These are phyloP conservation scores for Penicillium nordicum DNA, from an alignment of 2,329 filamentous ascomycete species.

Conservation along the genomic window DNA sequence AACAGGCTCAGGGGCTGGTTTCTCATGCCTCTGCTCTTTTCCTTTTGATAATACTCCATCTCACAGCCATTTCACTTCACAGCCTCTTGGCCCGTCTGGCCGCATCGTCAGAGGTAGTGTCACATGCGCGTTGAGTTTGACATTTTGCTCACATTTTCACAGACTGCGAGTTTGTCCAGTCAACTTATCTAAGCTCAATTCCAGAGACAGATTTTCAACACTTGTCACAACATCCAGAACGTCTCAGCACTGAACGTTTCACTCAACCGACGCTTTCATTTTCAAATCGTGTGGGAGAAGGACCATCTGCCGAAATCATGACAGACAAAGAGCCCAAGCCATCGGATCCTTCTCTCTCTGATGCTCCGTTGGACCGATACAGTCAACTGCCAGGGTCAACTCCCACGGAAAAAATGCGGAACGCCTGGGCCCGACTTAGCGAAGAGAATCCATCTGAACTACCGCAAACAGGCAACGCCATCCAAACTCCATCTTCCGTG, in stretches of 20 bases:
- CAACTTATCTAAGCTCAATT: not conserved
- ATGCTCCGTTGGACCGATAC: constrained; percentile 15
- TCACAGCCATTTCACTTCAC: not conserved
- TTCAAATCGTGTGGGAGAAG: not conserved
- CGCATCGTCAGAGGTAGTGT: not conserved
- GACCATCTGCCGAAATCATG: constrained; percentile 14
- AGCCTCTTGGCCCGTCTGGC: not conserved
- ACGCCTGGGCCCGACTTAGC: constrained; percentile 29
- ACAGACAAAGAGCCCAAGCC: constrained; percentile 17
- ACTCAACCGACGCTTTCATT: not conserved
- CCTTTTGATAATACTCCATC: not conserved
- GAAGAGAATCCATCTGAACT: constrained; percentile 19
- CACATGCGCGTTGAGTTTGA: too few species aligned
- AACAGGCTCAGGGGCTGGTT: not conserved
- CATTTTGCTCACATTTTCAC: not conserved
- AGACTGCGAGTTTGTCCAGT: not conserved
- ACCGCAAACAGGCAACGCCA: constrained; percentile 24
- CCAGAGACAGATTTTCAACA: not conserved
- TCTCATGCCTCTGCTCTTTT: not conserved
- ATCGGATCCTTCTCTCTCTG: not conserved
- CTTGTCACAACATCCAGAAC: not conserved
- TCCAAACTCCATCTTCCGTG: constrained; percentile 42
- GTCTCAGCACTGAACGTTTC: not conserved
- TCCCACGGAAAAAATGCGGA: constrained; percentile 32
- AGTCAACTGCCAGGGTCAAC: constrained; percentile 29